These are phyloP conservation scores for Tetrahymena borealis DNA, from an alignment of 73 alveolate genomes.

Conservation along the genomic window DNA sequence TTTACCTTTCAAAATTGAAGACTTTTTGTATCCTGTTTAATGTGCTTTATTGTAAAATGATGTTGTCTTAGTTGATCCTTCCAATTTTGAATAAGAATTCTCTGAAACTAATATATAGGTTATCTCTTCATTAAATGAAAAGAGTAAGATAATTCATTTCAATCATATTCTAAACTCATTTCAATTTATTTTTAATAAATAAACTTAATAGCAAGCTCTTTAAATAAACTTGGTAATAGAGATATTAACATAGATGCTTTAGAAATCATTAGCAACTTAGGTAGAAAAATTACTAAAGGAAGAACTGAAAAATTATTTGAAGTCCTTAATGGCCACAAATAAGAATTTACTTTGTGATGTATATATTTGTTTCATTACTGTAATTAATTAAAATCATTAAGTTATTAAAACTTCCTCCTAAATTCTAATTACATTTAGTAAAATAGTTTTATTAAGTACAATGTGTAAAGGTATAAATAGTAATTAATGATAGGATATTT, in stretches of 20 bases:
- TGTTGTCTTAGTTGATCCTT: background rate
- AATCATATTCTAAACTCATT: background rate
- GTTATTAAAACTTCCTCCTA: background rate
- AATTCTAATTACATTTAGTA: too few species aligned
- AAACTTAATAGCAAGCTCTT: too few species aligned
- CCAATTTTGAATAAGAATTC: background rate
- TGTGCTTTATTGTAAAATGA: background rate
- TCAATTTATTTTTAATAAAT: background rate
- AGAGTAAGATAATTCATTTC: background rate
- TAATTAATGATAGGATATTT: too few species aligned
- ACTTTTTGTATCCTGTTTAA: background rate
- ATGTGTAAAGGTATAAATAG: too few species aligned
- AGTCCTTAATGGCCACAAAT: background rate
- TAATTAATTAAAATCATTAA: background rate
- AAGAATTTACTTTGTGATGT: background rate
- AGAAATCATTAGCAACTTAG: background rate
- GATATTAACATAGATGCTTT: background rate
- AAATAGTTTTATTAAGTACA: too few species aligned
- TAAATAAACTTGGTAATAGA: background rate
- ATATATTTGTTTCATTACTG: background rate
- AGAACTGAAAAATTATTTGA: background rate
- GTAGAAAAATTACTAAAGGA: background rate
- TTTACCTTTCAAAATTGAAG: background rate
- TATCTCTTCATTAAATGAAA: background rate
- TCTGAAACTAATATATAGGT: background rate